Conservation (phyloP, 1,139 yeast genomes). For the Suhomyces guaymorum region DNA sequence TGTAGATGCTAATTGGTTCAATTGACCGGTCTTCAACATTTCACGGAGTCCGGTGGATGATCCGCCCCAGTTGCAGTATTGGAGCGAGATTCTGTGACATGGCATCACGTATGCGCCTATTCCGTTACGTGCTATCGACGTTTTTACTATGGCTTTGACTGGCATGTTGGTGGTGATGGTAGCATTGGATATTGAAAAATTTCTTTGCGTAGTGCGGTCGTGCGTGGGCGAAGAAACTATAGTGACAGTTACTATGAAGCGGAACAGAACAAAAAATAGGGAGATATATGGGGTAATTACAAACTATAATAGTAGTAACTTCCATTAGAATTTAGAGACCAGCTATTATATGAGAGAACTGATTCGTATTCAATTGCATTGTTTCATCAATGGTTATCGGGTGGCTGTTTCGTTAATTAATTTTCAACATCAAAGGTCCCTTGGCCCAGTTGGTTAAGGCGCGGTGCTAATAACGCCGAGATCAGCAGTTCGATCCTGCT, state of each 20-base stretch:
- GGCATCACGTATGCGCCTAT: conserved; percentile 76
- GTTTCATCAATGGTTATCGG: no score
- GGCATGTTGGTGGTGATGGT: conserved; percentile 32
- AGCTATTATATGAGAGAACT: no score
- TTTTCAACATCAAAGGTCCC: conserved; percentile 21
- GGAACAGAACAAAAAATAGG: no score
- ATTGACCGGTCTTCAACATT: conserved; percentile 54
- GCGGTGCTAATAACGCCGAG: conserved; percentile 41
- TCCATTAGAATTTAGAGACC: no score
- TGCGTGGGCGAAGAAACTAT: conserved; percentile 3
- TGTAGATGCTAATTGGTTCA: conserved; percentile 56
- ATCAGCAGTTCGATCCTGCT: conserved; percentile 39
- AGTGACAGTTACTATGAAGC: not conserved
- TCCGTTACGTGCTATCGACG: conserved; percentile 72
- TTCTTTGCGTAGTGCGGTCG: conserved; percentile 12
- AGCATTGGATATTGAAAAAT: conserved; percentile 8
- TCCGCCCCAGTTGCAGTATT: conserved; percentile 95
- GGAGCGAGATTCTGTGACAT: conserved; percentile 69
- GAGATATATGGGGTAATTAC: no score
- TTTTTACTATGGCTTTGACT: conserved; percentile 52
- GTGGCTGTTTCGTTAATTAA: no score
- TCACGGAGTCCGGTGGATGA: conserved; percentile 83
- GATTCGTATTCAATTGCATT: no score
- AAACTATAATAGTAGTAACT: no score
- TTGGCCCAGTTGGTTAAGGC: conserved; percentile 43